phyloP scores from a whole-genome alignment of 768 basidiomycete genomes.

The Pisolithus marmoratus region DNA sequence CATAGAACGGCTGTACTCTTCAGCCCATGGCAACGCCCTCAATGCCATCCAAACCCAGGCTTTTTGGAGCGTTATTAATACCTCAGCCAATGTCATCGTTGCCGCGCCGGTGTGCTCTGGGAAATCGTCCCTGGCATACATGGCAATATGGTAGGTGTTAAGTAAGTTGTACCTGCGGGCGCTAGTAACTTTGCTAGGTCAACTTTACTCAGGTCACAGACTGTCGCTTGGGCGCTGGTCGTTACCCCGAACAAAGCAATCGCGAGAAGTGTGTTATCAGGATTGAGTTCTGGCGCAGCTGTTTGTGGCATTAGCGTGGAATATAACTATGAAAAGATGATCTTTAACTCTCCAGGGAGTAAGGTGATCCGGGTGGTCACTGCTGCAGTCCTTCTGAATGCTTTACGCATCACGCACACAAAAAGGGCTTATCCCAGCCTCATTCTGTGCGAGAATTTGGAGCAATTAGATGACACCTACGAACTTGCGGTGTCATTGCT shows the following conservation, averaged over 20 bases:
- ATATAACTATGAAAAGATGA: constrained; percentile 18
- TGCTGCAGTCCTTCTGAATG: constrained; percentile 43
- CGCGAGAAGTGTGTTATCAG: constrained; percentile 51
- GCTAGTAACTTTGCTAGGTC: constrained; percentile 39
- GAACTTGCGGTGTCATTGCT: constrained; percentile 79
- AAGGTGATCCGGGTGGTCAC: constrained; percentile 54
- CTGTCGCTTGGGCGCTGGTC: constrained; percentile 54
- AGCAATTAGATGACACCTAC: constrained; percentile 74
- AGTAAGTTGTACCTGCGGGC: neutral
- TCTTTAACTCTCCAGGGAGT: constrained; percentile 33
- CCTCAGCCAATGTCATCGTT: constrained; percentile 60
- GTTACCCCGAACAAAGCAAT: constrained; percentile 54
- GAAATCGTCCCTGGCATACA: constrained; percentile 68
- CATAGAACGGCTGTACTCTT: constrained; percentile 40
- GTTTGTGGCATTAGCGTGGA: constrained; percentile 37
- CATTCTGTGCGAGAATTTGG: constrained; percentile 79
- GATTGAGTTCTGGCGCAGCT: constrained; percentile 39
- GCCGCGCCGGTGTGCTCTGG: constrained; percentile 79
- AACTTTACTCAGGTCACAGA: constrained; percentile 37
- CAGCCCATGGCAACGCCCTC: constrained; percentile 46
- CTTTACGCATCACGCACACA: constrained; percentile 31
- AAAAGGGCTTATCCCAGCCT: constrained; percentile 43
- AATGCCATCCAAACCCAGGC: constrained; percentile 88
- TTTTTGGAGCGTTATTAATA: constrained; percentile 76
- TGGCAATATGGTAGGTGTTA: constrained; percentile 62